Percentiles rank a stretch among this genome's conserved stretches.
phyloP scores from a whole-genome alignment of 352 stramenopile species.

The Globisporangium echinulatum region DNA sequence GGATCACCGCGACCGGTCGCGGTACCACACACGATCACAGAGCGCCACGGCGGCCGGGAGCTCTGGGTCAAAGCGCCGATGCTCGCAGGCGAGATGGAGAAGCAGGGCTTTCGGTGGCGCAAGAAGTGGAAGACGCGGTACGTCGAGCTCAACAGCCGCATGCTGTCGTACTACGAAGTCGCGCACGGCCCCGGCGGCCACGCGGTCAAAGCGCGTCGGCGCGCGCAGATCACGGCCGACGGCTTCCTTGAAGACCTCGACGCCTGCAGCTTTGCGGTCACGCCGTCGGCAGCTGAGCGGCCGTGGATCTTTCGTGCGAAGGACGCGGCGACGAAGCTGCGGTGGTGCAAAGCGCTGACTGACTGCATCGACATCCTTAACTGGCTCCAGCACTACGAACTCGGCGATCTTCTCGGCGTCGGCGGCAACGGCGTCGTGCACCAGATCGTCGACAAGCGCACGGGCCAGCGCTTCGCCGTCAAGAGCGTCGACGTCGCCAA shows the following conservation, averaged over 20 bases:
- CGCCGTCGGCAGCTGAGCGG: conserved; percentile 38
- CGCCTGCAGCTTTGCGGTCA: conserved; percentile 44
- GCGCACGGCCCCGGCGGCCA: conserved; percentile 12
- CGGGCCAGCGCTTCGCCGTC: conserved; percentile 47
- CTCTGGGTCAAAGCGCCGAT: conserved; percentile 76
- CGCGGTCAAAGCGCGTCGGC: conserved; percentile 28
- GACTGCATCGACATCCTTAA: conserved; percentile 76
- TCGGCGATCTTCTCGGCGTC: conserved; percentile 58
- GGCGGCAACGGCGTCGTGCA: conserved; percentile 74
- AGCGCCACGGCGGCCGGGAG: conserved; percentile 55
- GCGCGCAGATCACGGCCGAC: conserved; percentile 56
- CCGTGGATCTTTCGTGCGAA: conserved; percentile 54
- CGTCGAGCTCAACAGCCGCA: conserved; percentile 64
- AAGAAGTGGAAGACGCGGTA: conserved; percentile 75
- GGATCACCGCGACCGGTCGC: conserved; percentile 20
- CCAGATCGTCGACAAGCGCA: conserved; percentile 50
- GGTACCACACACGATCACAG: conserved; percentile 77
- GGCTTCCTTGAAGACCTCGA: conserved; percentile 47
- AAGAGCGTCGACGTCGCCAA: conserved; percentile 77
- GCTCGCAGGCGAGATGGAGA: conserved; percentile 59
- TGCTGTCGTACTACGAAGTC: conserved; percentile 63
- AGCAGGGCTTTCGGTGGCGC: conserved; percentile 70
- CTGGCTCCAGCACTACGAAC: conserved; percentile 66
- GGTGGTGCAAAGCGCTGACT: conserved; percentile 55
- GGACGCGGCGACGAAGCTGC: conserved; percentile 43